Evolutionary conservation across 2,329 filamentous ascomycete species (phyloP), one percentile per base, ranked within the genome.

Genomic region (Pseudocercospora musae): DNA sequence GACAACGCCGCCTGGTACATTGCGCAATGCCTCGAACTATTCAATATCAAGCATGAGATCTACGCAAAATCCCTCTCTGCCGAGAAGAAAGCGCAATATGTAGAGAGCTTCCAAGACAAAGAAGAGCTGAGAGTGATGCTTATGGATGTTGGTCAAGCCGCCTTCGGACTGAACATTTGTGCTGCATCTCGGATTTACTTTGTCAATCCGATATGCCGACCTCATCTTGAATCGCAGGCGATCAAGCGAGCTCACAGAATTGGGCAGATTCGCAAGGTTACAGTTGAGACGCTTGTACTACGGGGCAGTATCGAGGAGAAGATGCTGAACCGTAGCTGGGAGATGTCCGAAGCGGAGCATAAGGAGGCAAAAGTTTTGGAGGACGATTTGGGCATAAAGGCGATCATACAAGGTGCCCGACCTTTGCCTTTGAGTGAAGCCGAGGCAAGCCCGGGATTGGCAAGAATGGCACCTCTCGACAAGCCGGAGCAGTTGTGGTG

Each of bases 221-320:
- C 92, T 0, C 80, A 90, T 66, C 84, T 96, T 0, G 91, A 96
- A 74, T 92, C 90, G 1, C 94, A 98, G 75, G 94, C 94, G 0
- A 91, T 97, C 66, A 96, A 96, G 63, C 88, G 94, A 72, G 92
- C 90, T 0, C 89, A 96, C 68, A 85, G 94, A 11, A 96, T 97
- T 69, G 92, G 92, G 10, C 93, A 97, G 74, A 87, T 79, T 0
- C 88, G 85, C 63, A 85, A 87, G 0, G 93, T 97, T 0, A 86
- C 86, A 8, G 93, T 96, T 0, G 92, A 97, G 77, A 97, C 92
- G 0, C 78, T 97, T 1, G 89, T 97, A 0, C 78, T 97, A 5
- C 85, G 84, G 58, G 87, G 86, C 61, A 96, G 90, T 9, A 85
- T 97, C 9, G 94, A 97, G 71, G 91, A 97, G 74, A 85, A 89